phyloP scores from a whole-genome alignment of 371 early-diverging fungal species.

The Mortierella sp. region DNA sequence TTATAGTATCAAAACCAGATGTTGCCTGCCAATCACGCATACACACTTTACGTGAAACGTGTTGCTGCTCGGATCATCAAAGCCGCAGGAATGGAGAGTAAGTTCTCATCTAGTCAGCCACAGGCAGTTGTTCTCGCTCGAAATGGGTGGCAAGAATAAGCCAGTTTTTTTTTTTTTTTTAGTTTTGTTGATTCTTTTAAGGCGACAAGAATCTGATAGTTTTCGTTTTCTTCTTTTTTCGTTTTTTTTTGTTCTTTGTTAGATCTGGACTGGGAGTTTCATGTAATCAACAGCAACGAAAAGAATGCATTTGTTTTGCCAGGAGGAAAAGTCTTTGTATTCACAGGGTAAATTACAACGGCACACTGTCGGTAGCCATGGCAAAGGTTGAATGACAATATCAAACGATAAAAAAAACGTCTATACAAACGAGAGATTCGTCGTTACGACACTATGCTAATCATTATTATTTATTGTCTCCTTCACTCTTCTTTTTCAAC shows the following conservation, averaged over 20 bases:
- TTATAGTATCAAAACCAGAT: conserved; percentile 69
- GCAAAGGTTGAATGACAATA: too few relatives aligned
- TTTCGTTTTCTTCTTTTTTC: not conserved
- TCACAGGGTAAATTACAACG: conserved; percentile 67
- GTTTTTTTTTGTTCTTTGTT: not conserved
- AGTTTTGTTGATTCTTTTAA: too few relatives aligned
- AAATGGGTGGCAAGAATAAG: too few relatives aligned
- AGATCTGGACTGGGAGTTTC: conserved; percentile 81
- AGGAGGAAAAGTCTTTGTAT: conserved; percentile 94
- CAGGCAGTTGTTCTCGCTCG: too few relatives aligned
- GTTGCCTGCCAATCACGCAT: conserved; percentile 73
- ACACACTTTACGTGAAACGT: conserved; percentile 69
- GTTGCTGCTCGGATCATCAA: conserved; percentile 79
- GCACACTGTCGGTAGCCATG: too few relatives aligned
- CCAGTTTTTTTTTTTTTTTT: too few relatives aligned
- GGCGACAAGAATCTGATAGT: not conserved
- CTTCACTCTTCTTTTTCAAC: not conserved
- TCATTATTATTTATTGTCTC: too few relatives aligned
- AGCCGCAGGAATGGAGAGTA: conserved; percentile 75
- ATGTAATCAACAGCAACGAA: conserved; percentile 86
- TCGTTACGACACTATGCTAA: too few relatives aligned
- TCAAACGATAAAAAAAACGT: too few relatives aligned
- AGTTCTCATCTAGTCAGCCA: not conserved
- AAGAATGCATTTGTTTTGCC: conserved; percentile 96
- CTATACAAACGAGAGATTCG: too few relatives aligned